Conservation (phyloP, 164 flowering plant genomes). For the Berberis vulgaris region DNA sequence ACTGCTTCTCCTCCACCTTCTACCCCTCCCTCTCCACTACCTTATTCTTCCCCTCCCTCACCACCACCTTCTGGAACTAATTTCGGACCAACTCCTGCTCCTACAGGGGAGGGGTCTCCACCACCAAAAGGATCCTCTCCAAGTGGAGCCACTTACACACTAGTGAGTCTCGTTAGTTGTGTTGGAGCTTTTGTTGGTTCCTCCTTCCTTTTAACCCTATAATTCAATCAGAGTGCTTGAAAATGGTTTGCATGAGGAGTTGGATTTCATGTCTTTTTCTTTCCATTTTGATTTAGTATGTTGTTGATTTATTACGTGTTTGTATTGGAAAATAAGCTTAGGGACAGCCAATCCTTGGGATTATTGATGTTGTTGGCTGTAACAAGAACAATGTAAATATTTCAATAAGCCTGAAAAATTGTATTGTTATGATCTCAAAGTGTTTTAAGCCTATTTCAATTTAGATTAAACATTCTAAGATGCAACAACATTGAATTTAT, state of each 20-base stretch:
- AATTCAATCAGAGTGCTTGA: neutral
- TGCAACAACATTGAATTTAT: too few relatives aligned
- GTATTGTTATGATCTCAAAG: too few relatives aligned
- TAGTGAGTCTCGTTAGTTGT: conserved; percentile 16
- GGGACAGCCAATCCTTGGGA: too few relatives aligned
- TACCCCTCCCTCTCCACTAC: conserved; percentile 13
- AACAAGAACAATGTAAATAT: too few relatives aligned
- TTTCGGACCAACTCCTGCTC: conserved; percentile 37
- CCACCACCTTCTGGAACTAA: conserved; percentile 13
- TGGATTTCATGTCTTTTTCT: too few relatives aligned
- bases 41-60: conserved; percentile 10
- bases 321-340: too few relatives aligned
- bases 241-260: conserved; percentile 1
- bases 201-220: conserved; percentile 24
- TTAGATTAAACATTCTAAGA: too few relatives aligned
- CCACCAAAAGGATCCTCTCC: conserved; percentile 21
- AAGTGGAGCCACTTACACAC: conserved; percentile 32
- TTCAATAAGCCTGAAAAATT: too few relatives aligned
- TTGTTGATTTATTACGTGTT: too few relatives aligned
- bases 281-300: too few relatives aligned
- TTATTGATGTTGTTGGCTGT: too few relatives aligned
- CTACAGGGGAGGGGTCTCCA: conserved; percentile 30
- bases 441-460: too few relatives aligned
- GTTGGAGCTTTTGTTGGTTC: conserved; percentile 43
- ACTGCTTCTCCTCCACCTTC: neutral